These are phyloP conservation scores for Pontederia paniculata DNA, from an alignment of 176 grass and related monocot genomes.

Conservation along the genomic window DNA sequence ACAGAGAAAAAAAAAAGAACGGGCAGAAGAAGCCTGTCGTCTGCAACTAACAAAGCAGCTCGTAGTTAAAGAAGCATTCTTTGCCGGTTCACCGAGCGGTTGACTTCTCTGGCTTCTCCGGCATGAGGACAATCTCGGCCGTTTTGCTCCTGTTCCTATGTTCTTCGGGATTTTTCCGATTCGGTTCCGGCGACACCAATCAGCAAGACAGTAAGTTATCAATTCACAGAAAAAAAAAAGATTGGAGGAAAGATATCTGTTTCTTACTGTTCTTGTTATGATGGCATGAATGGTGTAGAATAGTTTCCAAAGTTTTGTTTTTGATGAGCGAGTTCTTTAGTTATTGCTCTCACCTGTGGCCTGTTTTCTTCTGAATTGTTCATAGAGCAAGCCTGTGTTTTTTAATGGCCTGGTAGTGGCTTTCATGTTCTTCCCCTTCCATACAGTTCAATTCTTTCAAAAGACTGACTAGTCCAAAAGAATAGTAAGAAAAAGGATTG, in stretches of 20 bases:
- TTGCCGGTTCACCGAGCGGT: background rate
- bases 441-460: no score
- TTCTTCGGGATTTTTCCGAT: slow-evolving; percentile 27
- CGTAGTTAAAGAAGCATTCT: background rate
- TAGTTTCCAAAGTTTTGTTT: background rate
- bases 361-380: no score
- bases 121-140: slow-evolving; percentile 11
- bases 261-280: background rate
- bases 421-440: no score
- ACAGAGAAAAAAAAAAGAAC: background rate
- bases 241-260: background rate
- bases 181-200: slow-evolving; percentile 36
- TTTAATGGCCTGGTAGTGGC: no score
- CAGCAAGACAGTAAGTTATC: slow-evolving; percentile 63
- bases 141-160: slow-evolving; percentile 44
- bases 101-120: no score
- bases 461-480: no score
- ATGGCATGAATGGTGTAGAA: background rate
- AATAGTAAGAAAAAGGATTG: no score
- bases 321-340: no score
- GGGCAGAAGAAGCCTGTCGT: slow-evolving; percentile 15
- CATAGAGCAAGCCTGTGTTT: no score
- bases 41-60: background rate
- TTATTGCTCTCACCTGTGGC: no score
- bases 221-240: background rate